Base-by-base conservation (phyloP, 805 yeast species). In the Monosporozyma aerobia region DNA sequence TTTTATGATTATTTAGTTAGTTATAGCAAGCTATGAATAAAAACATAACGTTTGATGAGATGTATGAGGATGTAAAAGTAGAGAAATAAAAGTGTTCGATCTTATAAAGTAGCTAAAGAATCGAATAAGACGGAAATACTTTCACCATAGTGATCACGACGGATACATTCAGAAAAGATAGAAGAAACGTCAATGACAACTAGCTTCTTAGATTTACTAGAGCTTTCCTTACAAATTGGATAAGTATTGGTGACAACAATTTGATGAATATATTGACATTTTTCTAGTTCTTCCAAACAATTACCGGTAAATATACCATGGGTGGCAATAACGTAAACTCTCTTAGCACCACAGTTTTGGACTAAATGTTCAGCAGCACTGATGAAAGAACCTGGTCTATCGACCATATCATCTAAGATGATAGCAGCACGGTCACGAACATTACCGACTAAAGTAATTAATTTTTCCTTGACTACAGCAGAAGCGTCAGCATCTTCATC, bases 111-210 rank as follows among this genome's bases (percentile, higher is more conserved):
- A 48, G 90, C 86, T 58, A 90, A 77, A 49, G 95, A 89, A 69
- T 90, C 96, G 68, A 92, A 90, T 62, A 90, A 74, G 22, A 90
- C 96, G 43, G 96, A 87, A 56, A 92, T 90, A 62, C 95, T 85
- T 74, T 92, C 98, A 69, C 99, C 99, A 63, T 92, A 90, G 70
- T 94, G 99, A 68, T 94, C 97, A 75, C 99, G 86, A 74, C 99
- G 84, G 56, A 94, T 92, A 71, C 98, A 94, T 75, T 94, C 99
- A 37, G 98, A 98, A 65, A 94, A 87, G 51, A 94, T 90, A 19
- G 96, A 86, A 56, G 97, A 86, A 49, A 94, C 95, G 65, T 94
- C 99, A 62, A 94, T 90, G 49, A 89, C 85, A 14, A 82, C 82
- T 61, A 94, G 76, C 70, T 94, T 94, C 54, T 80, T 73, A 57